Conservation (phyloP, 2,329 filamentous ascomycete species). For the Calonectria pauciramosa region DNA sequence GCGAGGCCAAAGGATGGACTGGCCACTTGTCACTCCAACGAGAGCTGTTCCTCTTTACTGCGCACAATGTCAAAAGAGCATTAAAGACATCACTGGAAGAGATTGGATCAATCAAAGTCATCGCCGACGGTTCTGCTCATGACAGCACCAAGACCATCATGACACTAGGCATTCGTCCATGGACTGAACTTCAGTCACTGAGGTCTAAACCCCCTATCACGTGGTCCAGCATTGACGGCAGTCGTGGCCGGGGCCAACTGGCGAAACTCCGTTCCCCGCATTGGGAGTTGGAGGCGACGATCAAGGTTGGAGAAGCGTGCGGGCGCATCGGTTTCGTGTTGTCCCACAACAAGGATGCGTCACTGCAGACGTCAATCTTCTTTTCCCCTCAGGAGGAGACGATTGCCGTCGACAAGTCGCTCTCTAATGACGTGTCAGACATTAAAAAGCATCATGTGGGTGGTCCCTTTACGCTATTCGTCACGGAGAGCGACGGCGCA, state of each 20-base stretch:
- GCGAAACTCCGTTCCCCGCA: constrained; percentile 13
- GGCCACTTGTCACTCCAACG: constrained; percentile 62
- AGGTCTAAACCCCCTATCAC: constrained; percentile 26
- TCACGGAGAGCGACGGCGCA: constrained; percentile 1
- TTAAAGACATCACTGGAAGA: constrained; percentile 51
- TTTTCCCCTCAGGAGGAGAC: constrained; percentile 55
- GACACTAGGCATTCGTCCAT: constrained; percentile 57
- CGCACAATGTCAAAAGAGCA: constrained; percentile 53
- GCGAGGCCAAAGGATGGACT: constrained; percentile 63
- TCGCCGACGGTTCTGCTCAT: neutral
- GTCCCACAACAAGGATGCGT: constrained; percentile 44
- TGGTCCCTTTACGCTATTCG: constrained; percentile 63
- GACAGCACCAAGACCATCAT: constrained; percentile 51
- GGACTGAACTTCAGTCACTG: constrained; percentile 39
- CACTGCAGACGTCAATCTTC: constrained; percentile 52
- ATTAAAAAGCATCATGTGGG: constrained; percentile 52
- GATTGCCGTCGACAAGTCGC: constrained; percentile 55
- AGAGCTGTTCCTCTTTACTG: constrained; percentile 55
- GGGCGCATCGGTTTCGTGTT: constrained; percentile 40
- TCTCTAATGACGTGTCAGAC: constrained; percentile 47
- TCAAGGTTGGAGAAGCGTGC: constrained; percentile 30
- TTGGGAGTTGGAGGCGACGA: constrained; percentile 45
- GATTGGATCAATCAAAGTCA: constrained; percentile 57
- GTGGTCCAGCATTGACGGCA: constrained; percentile 24
- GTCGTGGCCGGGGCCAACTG: neutral